Evolutionary conservation across 2,329 filamentous ascomycete genomes (phyloP).

Genomic region (Venturiaceae sp.): DNA sequence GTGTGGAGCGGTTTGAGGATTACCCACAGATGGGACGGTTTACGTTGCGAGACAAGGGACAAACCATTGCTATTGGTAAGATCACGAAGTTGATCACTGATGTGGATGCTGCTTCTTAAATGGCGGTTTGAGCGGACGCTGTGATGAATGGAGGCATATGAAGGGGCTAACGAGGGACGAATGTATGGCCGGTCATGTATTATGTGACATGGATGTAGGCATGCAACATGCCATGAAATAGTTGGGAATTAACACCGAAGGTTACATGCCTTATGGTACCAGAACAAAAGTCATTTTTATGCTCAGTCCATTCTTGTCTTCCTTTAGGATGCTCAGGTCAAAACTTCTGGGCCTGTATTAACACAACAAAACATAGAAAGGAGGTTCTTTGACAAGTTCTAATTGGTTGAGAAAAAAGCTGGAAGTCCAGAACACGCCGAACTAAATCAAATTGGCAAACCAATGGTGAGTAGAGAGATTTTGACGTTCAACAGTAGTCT

Average conservation of each 20-base stretch:
- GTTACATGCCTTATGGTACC: not conserved
- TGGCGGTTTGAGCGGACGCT: not conserved
- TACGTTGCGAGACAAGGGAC: constrained; percentile 45
- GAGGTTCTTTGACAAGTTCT: too few relatives aligned
- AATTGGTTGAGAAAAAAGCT: not conserved
- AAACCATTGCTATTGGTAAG: constrained; percentile 99
- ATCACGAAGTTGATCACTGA: constrained; percentile 66
- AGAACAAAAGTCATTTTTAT: not conserved
- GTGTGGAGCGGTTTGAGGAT: constrained; percentile 90
- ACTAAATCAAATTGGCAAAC: not conserved
- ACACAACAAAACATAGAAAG: too few relatives aligned
- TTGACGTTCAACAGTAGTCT: not conserved
- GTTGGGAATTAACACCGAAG: not conserved
- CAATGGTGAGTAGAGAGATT: not conserved
- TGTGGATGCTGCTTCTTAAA: not conserved
- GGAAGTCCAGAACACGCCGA: not conserved
- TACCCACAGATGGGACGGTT: constrained; percentile 58
- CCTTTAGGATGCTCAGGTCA: not conserved
- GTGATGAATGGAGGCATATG: not conserved
- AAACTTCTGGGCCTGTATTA: not conserved
- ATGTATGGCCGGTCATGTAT: not conserved
- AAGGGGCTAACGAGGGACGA: not conserved
- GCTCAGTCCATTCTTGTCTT: not conserved
- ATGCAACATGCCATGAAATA: not conserved
- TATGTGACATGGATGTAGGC: not conserved